Conservation (phyloP, 441 rosid species). For the Gossypium schwendimanii region DNA sequence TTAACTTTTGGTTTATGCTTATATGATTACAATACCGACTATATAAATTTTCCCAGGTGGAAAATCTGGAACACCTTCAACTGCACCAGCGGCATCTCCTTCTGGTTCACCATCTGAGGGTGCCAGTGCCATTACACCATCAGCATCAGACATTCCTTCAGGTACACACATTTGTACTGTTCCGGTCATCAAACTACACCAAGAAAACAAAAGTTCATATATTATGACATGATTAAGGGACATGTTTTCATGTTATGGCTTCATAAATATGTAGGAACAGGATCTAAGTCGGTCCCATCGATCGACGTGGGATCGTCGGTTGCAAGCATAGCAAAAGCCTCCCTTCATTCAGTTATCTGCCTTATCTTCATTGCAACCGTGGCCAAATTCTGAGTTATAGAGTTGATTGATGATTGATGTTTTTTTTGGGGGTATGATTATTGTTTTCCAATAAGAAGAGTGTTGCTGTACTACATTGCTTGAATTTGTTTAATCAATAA, state of each 20-base stretch:
- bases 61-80: constrained; percentile 19
- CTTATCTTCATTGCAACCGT: constrained; percentile 18
- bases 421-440: background rate
- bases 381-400: constrained; percentile 18
- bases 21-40: background rate
- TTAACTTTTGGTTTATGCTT: background rate
- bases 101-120: constrained; percentile 26
- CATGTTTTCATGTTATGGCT: background rate
- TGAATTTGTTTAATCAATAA: constrained; percentile 14
- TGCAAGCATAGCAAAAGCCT: constrained; percentile 23
- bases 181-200: no score
- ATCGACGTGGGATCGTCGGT: constrained; percentile 27
- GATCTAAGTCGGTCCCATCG: constrained; percentile 36
- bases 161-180: constrained; percentile 9
- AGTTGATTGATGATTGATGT: constrained; percentile 13
- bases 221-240: background rate
- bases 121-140: constrained; percentile 12
- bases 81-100: constrained; percentile 24
- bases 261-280: constrained; percentile 19
- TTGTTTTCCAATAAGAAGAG: background rate
- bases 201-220: no score
- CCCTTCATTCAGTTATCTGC: constrained; percentile 13
- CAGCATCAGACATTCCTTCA: constrained; percentile 19
- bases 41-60: background rate
- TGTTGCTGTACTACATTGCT: constrained; percentile 14